phyloP scores from a whole-genome alignment of 495 filamentous ascomycete species.

The Usnea hakonensis region DNA sequence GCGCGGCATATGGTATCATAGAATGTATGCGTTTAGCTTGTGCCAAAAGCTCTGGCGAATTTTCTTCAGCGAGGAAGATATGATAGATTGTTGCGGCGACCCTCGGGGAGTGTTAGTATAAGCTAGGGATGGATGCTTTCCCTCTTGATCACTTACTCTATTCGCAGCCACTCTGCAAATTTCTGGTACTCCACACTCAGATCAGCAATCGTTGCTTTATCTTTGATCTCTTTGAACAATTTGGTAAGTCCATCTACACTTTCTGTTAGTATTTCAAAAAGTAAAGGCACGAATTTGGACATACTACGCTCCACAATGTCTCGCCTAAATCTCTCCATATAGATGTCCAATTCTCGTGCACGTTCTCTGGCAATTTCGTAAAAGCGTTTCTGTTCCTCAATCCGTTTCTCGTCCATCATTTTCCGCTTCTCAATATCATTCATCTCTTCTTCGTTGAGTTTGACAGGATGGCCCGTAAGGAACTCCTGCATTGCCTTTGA shows the following conservation, averaged over 20 bases:
- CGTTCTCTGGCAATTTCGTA: conserved; percentile 91
- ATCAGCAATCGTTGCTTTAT: conserved; percentile 77
- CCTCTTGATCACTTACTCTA: conserved; percentile 50
- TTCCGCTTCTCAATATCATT: conserved; percentile 72
- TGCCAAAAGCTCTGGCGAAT: conserved; percentile 90
- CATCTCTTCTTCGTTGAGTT: conserved; percentile 70
- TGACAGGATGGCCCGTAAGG: conserved; percentile 59
- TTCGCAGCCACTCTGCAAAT: conserved; percentile 96
- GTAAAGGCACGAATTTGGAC: conserved; percentile 23
- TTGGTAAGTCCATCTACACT: conserved; percentile 73
- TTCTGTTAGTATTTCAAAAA: conserved; percentile 18
- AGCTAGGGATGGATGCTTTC: not conserved
- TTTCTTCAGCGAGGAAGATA: conserved; percentile 94
- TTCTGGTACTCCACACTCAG: conserved; percentile 93
- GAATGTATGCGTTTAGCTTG: conserved; percentile 91
- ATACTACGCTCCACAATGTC: conserved; percentile 72
- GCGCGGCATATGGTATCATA: conserved; percentile 78
- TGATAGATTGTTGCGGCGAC: conserved; percentile 96
- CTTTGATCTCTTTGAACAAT: conserved; percentile 84
- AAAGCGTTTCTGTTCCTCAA: conserved; percentile 87
- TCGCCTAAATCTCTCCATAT: conserved; percentile 82
- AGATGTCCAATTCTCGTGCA: conserved; percentile 86
- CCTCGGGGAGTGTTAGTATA: conserved; percentile 26
- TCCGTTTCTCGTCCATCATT: conserved; percentile 73
- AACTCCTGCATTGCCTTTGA: conserved; percentile 79